These are phyloP conservation scores for Ophiosphaerella korrae DNA, from an alignment of 2,329 filamentous ascomycete species.

Conservation along the genomic window DNA sequence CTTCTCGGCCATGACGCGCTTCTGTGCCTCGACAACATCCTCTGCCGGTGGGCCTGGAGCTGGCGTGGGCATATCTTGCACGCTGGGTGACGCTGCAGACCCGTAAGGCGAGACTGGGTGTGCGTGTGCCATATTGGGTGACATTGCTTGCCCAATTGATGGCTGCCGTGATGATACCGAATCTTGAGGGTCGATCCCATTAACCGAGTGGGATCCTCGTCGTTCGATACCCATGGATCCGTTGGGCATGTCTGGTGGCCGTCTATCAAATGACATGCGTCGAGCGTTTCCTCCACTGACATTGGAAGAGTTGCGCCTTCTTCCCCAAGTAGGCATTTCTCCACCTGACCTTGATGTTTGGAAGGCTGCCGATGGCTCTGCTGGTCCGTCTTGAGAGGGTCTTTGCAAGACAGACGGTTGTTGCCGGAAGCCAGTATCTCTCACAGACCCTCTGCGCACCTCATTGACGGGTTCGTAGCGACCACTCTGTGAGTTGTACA, in stretches of 20 bases:
- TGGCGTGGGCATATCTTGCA: slow-evolving; percentile 30
- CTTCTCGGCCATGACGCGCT: slow-evolving; percentile 71
- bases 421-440: slow-evolving; percentile 72
- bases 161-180: slow-evolving; percentile 28
- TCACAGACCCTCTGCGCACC: slow-evolving; percentile 68
- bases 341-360: slow-evolving; percentile 77
- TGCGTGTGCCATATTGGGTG: slow-evolving; percentile 38
- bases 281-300: slow-evolving; percentile 83
- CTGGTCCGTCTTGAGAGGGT: slow-evolving; percentile 66
- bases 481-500: slow-evolving; percentile 95
- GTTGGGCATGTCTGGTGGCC: slow-evolving; percentile 46
- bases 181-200: slow-evolving; percentile 29
- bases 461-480: slow-evolving; percentile 88
- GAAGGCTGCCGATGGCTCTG: slow-evolving; percentile 85
- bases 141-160: slow-evolving; percentile 31
- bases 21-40: slow-evolving; percentile 67
- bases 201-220: slow-evolving; percentile 38
- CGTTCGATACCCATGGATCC: slow-evolving; percentile 35
- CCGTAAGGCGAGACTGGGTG: slow-evolving; percentile 45
- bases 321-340: slow-evolving; percentile 66
- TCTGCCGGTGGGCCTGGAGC: slow-evolving; percentile 58
- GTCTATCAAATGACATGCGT: slow-evolving; percentile 63
- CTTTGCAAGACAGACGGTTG: slow-evolving; percentile 82
- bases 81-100: slow-evolving; percentile 33
- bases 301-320: slow-evolving; percentile 86